These are phyloP conservation scores for Heteromeles arbutifolia DNA, from an alignment of 306 rosid genomes.

Conservation along the genomic window DNA sequence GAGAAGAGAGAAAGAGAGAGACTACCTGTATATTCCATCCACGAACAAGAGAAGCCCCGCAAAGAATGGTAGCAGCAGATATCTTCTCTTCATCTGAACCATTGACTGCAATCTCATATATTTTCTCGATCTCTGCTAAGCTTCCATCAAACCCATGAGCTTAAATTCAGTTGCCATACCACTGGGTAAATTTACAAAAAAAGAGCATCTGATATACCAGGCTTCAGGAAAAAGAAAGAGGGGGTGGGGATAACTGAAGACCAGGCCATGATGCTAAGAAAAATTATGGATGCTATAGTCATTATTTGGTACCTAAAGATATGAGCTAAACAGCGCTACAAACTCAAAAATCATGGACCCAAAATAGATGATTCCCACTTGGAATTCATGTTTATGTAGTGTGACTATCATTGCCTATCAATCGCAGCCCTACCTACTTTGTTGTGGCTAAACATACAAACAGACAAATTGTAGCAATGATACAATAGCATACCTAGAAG, in stretches of 20 bases:
- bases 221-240: slow-evolving; percentile 37
- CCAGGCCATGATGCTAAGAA: slow-evolving; percentile 18
- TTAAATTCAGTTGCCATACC: slow-evolving; percentile 55
- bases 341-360: slow-evolving; percentile 10
- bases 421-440: background rate
- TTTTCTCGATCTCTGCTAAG: slow-evolving; percentile 91
- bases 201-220: slow-evolving; percentile 37
- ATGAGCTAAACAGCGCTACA: background rate
- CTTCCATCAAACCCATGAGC: slow-evolving; percentile 83
- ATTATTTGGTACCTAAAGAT: background rate
- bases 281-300: slow-evolving; percentile 15
- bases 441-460: background rate
- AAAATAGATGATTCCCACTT: background rate
- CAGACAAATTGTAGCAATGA: background rate
- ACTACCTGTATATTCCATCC: slow-evolving; percentile 96
- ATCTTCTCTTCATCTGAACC: slow-evolving; percentile 88
- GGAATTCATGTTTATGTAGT: background rate
- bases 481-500: slow-evolving; percentile 67
- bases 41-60: slow-evolving; percentile 81
- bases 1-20: background rate
- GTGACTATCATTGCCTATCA: background rate
- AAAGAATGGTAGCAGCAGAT: slow-evolving; percentile 79
- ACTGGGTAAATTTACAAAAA: slow-evolving; percentile 33
- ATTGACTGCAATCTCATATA: slow-evolving; percentile 70
- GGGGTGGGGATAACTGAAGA: slow-evolving; percentile 29